Evolutionary conservation across 2,329 filamentous ascomycete species (phyloP), one percentile per base, ranked within the genome.

Genomic region (Epichloe festucae): DNA sequence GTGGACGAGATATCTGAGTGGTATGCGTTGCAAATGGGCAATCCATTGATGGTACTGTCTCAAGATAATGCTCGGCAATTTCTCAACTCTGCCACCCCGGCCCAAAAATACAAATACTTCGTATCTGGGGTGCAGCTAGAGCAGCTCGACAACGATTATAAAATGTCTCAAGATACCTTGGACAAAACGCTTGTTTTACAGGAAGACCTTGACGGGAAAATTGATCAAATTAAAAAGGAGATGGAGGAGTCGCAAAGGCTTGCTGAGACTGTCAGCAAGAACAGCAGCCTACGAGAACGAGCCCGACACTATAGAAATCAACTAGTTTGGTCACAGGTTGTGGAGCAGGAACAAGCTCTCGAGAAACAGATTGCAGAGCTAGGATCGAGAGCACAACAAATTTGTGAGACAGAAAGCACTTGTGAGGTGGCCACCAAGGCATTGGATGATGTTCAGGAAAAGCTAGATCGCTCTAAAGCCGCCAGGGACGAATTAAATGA

Each of bases 61-160:
- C 93, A 98, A 66, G 93, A 98, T 64, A 89, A 90, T 67, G 93
- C 93, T 11, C 82, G 93, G 11, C 87, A 95, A 53, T 98, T 98
- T 60, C 76, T 98, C 43, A 95, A 91, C 62, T 80, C 84, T 38
- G 91, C 93, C 12, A 86, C 82, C 2, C 80, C 89, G 0, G 72
- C 79, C 3, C 83, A 91, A 54, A 98, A 98, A 65, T 98, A 97
- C 74, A 93, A 88, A 58, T 96, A 96, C 62, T 98, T 98, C 63
- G 79, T 95, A 54, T 89, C 90, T 60, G 93, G 93, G 27, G 94
- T 95, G 0, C 90, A 97, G 60, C 78, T 98, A 1, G 89, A 97
- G 64, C 85, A 91, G 59, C 76, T 98, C 10, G 89, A 95, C 63
- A 84, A 88, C 55, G 93, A 98, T 62, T 98, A 98, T 66, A 80